Conservation (phyloP, 2,329 filamentous ascomycete genomes). For the Pestalotiopsis sp. region DNA sequence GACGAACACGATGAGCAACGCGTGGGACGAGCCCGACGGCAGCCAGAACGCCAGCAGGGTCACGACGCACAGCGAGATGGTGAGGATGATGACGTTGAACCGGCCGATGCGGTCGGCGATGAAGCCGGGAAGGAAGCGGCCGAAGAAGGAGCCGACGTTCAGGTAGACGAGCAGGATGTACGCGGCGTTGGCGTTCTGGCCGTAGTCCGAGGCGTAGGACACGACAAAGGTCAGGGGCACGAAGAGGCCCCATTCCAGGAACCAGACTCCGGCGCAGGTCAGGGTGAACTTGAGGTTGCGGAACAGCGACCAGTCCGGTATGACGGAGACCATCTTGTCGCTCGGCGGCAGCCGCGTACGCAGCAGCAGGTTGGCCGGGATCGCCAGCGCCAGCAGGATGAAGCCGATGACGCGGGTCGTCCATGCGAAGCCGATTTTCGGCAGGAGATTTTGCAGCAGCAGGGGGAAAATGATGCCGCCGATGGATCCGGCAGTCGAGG, state of each 20-base stretch:
- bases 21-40: constrained; percentile 51
- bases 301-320: constrained; percentile 64
- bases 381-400: constrained; percentile 46
- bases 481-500: constrained; percentile 69
- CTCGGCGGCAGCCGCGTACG: constrained; percentile 54
- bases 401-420: constrained; percentile 50
- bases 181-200: constrained; percentile 59
- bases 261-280: constrained; percentile 63
- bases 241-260: constrained; percentile 59
- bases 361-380: constrained; percentile 48
- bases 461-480: constrained; percentile 67
- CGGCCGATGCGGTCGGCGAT: constrained; percentile 75
- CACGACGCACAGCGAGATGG: constrained; percentile 57
- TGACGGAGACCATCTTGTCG: constrained; percentile 41
- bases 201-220: constrained; percentile 56
- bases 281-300: constrained; percentile 58
- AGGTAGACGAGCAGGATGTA: constrained; percentile 80
- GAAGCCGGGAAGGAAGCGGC: constrained; percentile 74
- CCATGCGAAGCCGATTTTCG: constrained; percentile 48
- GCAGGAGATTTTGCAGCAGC: constrained; percentile 45
- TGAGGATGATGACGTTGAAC: constrained; percentile 77
- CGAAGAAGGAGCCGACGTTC: constrained; percentile 76
- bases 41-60: constrained; percentile 71
- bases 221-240: constrained; percentile 27
- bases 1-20: constrained; percentile 66